Base-by-base conservation (phyloP, 2,329 filamentous ascomycete genomes). In the Epichloe brachyelytri region DNA sequence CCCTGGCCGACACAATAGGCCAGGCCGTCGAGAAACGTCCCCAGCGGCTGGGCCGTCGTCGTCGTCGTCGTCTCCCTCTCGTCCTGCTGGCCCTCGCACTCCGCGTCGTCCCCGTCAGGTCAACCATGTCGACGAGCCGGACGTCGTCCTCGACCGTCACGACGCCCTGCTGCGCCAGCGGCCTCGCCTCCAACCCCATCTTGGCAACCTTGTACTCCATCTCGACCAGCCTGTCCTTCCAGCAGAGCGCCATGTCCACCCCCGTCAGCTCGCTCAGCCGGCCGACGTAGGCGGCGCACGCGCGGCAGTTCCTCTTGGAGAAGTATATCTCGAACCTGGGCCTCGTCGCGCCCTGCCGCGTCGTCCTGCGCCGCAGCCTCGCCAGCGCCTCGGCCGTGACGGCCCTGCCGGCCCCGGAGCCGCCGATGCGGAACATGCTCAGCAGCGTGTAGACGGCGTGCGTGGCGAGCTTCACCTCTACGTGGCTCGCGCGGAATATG, bases 381-480 rank as follows among this genome's bases (percentile, higher is more conserved):
- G 38, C 30, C 5, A 69, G 57, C 0, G 62, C 56, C 0, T 49
- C 44, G 6, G 48, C 33, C 0, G 55, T 57, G 6, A 67, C 43
- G 2, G 34, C 3, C 34, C 52, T 55, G 26, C 19, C 22, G 22
- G 22, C 1, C 6, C 22, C 19, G n/a, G n/a, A n/a, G 19, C 19
- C 22, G 22, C 60, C 43, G 43, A 66, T 60, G 14, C 43, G 49
- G 41, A 64, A 65, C 2, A 49, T 50, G 1, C 50, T 48, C 0
- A 71, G 56, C 0, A 69, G 53, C 0, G 61, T 48, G 7, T 61
- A 62, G 0, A 69, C 46, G 0, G 63, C 64, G 19, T 68, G 63
- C 0, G 63, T 59, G 0, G 68, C 65, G 0, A 72, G 61, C 51
- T 72, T 72, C 15, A 67, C 66, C 52, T 72, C 69, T 1, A 68